Percentiles rank a stretch among this genome's conserved stretches.
phyloP scores from a whole-genome alignment of 768 basidiomycete species.

The Suillus clintonianus region DNA sequence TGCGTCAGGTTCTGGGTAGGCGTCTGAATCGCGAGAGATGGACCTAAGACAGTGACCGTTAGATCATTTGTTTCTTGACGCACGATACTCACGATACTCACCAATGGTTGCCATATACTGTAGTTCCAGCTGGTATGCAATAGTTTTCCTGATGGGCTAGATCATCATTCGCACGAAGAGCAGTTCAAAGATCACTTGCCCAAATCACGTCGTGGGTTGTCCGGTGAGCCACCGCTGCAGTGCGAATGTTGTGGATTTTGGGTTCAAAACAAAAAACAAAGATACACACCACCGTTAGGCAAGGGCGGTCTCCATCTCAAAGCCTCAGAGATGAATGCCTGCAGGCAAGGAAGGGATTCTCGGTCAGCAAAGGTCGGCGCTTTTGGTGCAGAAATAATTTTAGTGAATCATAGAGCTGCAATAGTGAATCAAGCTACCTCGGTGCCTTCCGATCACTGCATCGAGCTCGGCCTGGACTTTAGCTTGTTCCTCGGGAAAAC shows the following conservation, averaged over 20 bases:
- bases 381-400: not conserved
- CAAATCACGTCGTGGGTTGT: slow-evolving; percentile 1
- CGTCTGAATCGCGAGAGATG: not conserved
- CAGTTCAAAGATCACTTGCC: not conserved
- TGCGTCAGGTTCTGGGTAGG: not conserved
- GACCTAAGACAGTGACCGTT: not conserved
- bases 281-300: slow-evolving; percentile 25
- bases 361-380: slow-evolving; percentile 13
- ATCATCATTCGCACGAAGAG: not conserved
- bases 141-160: slow-evolving; percentile 18
- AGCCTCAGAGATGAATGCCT: slow-evolving; percentile 37
- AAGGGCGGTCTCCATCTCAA: slow-evolving; percentile 35
- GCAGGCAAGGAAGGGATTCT: slow-evolving; percentile 33
- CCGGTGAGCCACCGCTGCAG: not conserved
- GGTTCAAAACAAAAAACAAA: too few relatives aligned
- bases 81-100: not conserved
- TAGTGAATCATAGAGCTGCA: not conserved
- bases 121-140: slow-evolving; percentile 22
- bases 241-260: not conserved
- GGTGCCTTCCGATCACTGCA: slow-evolving; percentile 43
- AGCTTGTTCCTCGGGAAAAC: slow-evolving; percentile 48
- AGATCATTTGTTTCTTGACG: not conserved
- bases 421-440: slow-evolving; percentile 6
- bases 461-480: slow-evolving; percentile 55
- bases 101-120: slow-evolving; percentile 22